phyloP scores from a whole-genome alignment of 1,284 basidiomycete species.

The Trametes versicolor region DNA sequence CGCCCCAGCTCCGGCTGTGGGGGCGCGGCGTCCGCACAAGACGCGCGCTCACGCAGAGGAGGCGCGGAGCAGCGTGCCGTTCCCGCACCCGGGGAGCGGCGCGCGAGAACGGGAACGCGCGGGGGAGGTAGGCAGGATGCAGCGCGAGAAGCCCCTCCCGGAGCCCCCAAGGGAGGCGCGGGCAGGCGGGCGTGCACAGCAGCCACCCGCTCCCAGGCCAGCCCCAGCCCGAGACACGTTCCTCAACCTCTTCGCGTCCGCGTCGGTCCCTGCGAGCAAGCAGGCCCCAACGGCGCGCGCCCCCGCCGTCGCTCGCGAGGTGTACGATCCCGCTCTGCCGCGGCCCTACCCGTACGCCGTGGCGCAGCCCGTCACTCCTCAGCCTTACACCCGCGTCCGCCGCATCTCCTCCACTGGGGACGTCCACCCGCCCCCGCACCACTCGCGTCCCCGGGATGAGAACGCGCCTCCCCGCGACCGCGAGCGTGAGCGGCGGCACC shows the following conservation, averaged over 20 bases:
- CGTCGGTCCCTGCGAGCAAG: not conserved
- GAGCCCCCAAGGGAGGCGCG: constrained; percentile 13
- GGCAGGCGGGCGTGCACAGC: not conserved
- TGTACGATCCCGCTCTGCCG: not conserved
- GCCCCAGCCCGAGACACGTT: not conserved
- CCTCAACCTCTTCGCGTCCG: constrained; percentile 12
- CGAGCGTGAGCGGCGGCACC: not conserved
- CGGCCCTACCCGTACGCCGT: not conserved
- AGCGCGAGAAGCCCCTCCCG: constrained; percentile 24
- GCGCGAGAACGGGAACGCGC: not conserved
- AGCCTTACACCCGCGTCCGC: constrained; percentile 9
- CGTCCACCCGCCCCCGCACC: constrained; percentile 11
- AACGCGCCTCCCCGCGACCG: constrained; percentile 9
- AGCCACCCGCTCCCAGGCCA: not conserved
- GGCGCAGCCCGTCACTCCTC: not conserved
- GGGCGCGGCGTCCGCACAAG: not conserved
- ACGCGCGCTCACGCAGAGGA: not conserved
- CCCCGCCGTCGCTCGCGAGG: constrained; percentile 5
- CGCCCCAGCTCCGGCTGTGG: constrained; percentile 20
- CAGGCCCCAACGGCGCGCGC: not conserved
- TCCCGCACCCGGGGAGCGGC: constrained; percentile 2
- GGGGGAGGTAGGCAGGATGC: not conserved
- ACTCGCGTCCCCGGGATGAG: constrained; percentile 20
- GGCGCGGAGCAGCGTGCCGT: constrained; percentile 10
- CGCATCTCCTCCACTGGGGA: constrained; percentile 25